A percentile compares a stretch with the other conserved stretches of the same genome.
Conservation (phyloP, 2,329 filamentous ascomycete genomes). For the Stemphylium lycopersici region DNA sequence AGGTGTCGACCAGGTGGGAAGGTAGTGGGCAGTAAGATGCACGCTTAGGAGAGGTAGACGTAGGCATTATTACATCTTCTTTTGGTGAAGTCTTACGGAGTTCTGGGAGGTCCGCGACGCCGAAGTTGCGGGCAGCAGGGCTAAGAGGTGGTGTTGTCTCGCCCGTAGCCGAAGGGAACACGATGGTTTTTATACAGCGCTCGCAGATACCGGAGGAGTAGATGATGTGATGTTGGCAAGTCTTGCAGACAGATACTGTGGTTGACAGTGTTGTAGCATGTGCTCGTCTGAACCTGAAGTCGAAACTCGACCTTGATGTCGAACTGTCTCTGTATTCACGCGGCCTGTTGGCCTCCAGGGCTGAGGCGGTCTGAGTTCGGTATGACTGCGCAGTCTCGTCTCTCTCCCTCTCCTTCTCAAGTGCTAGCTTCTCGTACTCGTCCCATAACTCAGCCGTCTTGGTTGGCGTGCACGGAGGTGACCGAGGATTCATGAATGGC, state of each 20-base stretch:
- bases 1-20: slow-evolving; percentile 30
- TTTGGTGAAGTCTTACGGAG: slow-evolving; percentile 24
- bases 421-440: slow-evolving; percentile 40
- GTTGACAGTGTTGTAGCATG: slow-evolving; percentile 18
- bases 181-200: slow-evolving; percentile 38
- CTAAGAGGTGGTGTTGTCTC: slow-evolving; percentile 38
- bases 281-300: slow-evolving; percentile 31
- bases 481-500: slow-evolving; percentile 35
- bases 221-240: slow-evolving; percentile 35
- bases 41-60: slow-evolving; percentile 26
- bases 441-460: slow-evolving; percentile 45
- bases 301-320: slow-evolving; percentile 30
- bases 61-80: slow-evolving; percentile 17
- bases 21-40: slow-evolving; percentile 26
- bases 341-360: slow-evolving; percentile 26
- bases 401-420: slow-evolving; percentile 40
- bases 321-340: background rate
- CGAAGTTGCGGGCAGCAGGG: slow-evolving; percentile 31
- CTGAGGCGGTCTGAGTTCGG: slow-evolving; percentile 27
- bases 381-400: slow-evolving; percentile 24
- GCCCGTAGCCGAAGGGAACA: slow-evolving; percentile 24
- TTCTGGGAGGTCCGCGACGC: slow-evolving; percentile 27
- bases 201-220: slow-evolving; percentile 40
- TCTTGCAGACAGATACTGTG: slow-evolving; percentile 39
- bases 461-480: slow-evolving; percentile 34